Conservation (phyloP, 2,329 filamentous ascomycete species). For the Penicillium sp. region DNA sequence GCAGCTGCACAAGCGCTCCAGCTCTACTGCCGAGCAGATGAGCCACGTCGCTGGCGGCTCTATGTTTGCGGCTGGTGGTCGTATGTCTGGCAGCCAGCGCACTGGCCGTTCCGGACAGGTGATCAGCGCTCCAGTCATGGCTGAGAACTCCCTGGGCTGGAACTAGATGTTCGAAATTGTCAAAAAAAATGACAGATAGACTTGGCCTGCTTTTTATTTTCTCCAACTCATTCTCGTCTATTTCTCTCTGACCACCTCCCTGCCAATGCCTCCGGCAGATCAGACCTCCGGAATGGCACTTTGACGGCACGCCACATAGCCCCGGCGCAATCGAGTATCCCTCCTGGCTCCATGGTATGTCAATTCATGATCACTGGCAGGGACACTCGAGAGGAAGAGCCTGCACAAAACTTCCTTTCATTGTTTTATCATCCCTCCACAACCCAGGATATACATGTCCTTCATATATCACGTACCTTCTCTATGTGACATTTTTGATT, state of each 20-base stretch:
- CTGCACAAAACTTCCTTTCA: conserved; percentile 33
- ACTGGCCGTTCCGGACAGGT: conserved; percentile 65
- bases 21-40: conserved; percentile 70
- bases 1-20: conserved; percentile 74
- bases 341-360: not conserved
- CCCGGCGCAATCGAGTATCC: not conserved
- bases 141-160: conserved; percentile 95
- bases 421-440: conserved; percentile 29
- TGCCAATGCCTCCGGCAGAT: conserved; percentile 2
- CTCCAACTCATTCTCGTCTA: not conserved
- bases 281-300: not conserved
- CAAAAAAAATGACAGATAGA: conserved; percentile 22
- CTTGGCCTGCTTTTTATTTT: conserved; percentile 12
- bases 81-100: conserved; percentile 63
- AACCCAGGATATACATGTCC: conserved; percentile 26
- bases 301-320: not conserved
- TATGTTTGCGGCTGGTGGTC: conserved; percentile 50
- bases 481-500: conserved; percentile 30
- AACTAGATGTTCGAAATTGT: conserved; percentile 62
- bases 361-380: too few species aligned
- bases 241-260: conserved; percentile 6
- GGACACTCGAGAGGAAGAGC: conserved; percentile 10
- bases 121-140: conserved; percentile 88
- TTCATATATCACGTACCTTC: conserved; percentile 32
- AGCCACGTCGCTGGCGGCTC: conserved; percentile 59